phyloP scores from a whole-genome alignment of 495 filamentous ascomycete genomes.

The Rusavskia elegans region DNA sequence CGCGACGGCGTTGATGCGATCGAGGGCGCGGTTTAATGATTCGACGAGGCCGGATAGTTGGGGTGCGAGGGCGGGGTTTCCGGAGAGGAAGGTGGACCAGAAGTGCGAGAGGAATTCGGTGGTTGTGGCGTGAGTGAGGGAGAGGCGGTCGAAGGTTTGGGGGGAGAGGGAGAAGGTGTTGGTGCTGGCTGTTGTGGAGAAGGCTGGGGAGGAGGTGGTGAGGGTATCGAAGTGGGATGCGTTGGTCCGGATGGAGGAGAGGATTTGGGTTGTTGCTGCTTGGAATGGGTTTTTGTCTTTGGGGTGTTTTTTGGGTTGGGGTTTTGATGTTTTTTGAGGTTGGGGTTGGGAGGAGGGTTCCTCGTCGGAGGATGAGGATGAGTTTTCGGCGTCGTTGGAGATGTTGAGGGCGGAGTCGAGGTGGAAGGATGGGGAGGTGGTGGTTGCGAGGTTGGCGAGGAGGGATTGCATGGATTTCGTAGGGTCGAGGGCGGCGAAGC shows the following conservation, averaged over 20 bases:
- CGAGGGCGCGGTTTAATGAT: constrained; percentile 54
- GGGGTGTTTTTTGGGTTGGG: background rate
- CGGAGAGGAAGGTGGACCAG: constrained; percentile 78
- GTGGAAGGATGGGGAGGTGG: constrained; percentile 7
- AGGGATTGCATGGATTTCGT: constrained; percentile 46
- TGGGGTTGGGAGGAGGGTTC: constrained; percentile 31
- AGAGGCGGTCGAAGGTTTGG: constrained; percentile 53
- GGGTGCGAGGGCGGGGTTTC: constrained; percentile 55
- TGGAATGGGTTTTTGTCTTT: background rate
- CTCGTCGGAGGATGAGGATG: constrained; percentile 32
- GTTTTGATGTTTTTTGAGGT: constrained; percentile 26
- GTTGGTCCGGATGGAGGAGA: constrained; percentile 28
- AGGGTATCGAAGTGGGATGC: constrained; percentile 7
- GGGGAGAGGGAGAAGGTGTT: constrained; percentile 43
- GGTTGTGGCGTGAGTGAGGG: constrained; percentile 78
- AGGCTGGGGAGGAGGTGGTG: constrained; percentile 45
- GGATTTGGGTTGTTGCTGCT: constrained; percentile 13
- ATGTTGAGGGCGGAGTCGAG: constrained; percentile 38
- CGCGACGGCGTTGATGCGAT: constrained; percentile 71
- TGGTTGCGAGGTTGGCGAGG: constrained; percentile 37
- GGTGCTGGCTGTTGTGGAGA: constrained; percentile 59
- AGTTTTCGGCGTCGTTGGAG: constrained; percentile 43
- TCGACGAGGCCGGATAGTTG: constrained; percentile 66
- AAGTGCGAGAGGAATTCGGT: constrained; percentile 94
- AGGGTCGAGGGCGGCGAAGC: constrained; percentile 52